Evolutionary conservation across 31 red algal genomes (phyloP), one percentile per base, ranked within the genome.

Genomic region (Odonthalia washingtoniensis): DNA sequence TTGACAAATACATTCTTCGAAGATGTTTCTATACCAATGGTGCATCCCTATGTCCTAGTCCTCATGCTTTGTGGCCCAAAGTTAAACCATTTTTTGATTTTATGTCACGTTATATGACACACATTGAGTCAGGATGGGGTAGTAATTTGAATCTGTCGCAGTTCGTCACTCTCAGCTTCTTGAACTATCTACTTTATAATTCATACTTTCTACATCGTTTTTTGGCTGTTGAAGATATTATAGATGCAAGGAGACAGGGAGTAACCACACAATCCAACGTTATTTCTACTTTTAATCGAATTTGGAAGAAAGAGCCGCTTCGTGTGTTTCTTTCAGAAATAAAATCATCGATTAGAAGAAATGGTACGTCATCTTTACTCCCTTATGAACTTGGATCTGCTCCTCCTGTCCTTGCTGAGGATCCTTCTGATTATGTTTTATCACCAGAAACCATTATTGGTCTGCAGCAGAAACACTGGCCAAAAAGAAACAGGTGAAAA

Each of bases 1-100:
- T n/a, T n/a, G n/a, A n/a, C n/a, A n/a, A n/a, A n/a, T n/a, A n/a
- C n/a, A n/a, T n/a, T n/a, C n/a, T n/a, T n/a, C n/a, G n/a, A n/a
- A n/a, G n/a, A n/a, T n/a, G n/a, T n/a, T n/a, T n/a, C n/a, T 61
- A 61, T 24, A 24, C 24, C 14, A n/a, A n/a, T n/a, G n/a, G n/a
- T n/a, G n/a, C n/a, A n/a, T n/a, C n/a, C n/a, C n/a, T n/a, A 76
- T 76, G 3, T 45, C 38, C 73, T 44, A 76, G 40, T 32, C 38
- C 45, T 46, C 67, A n/a, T n/a, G n/a, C n/a, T n/a, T n/a, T n/a
- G n/a, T n/a, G n/a, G n/a, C n/a, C n/a, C n/a, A n/a, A n/a, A n/a
- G n/a, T n/a, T 14, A 61, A 61, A 24, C 52, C 52, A 61, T 24
- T 61, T 61, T 14, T 61, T 61, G 52, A 61, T 24, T 61, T 61